A percentile compares a stretch with the other conserved stretches of the same genome.
Conservation (phyloP, 2,329 filamentous ascomycete species). For the Stagonosporopsis tanaceti region DNA sequence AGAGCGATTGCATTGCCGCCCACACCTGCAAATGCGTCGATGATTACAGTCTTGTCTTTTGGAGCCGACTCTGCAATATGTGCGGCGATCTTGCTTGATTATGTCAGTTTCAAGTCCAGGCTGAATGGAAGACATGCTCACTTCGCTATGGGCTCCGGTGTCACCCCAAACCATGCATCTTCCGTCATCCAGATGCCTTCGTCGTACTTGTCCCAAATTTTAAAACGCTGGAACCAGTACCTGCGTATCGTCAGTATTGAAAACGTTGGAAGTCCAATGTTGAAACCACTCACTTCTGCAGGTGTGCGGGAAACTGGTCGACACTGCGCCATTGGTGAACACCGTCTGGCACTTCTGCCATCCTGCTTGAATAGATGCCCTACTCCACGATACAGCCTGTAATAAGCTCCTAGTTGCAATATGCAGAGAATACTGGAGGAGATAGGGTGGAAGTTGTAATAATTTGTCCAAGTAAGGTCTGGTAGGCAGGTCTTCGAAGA, state of each 20-base stretch:
- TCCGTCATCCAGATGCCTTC: slow-evolving; percentile 90
- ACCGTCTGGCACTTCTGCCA: slow-evolving; percentile 48
- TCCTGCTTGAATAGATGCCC: slow-evolving; percentile 6
- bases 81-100: slow-evolving; percentile 71
- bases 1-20: slow-evolving; percentile 97
- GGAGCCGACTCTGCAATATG: slow-evolving; percentile 69
- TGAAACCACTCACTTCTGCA: slow-evolving; percentile 73
- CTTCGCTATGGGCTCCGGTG: slow-evolving; percentile 89
- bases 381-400: not conserved
- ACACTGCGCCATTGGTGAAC: slow-evolving; percentile 73
- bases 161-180: slow-evolving; percentile 96
- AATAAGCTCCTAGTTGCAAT: not conserved
- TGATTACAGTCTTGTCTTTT: slow-evolving; percentile 68
- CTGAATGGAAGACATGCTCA: slow-evolving; percentile 47
- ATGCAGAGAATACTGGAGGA: no score
- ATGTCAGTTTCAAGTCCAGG: slow-evolving; percentile 17
- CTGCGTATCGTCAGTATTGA: slow-evolving; percentile 55
- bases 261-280: not conserved
- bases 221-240: slow-evolving; percentile 90
- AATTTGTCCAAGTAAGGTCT: not conserved
- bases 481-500: not conserved
- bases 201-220: slow-evolving; percentile 87
- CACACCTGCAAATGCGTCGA: slow-evolving; percentile 90
- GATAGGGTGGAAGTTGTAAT: not conserved
- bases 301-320: slow-evolving; percentile 78